Evolutionary conservation across 345 rosid species (phyloP).

Genomic region (Euclidium syriacum): DNA sequence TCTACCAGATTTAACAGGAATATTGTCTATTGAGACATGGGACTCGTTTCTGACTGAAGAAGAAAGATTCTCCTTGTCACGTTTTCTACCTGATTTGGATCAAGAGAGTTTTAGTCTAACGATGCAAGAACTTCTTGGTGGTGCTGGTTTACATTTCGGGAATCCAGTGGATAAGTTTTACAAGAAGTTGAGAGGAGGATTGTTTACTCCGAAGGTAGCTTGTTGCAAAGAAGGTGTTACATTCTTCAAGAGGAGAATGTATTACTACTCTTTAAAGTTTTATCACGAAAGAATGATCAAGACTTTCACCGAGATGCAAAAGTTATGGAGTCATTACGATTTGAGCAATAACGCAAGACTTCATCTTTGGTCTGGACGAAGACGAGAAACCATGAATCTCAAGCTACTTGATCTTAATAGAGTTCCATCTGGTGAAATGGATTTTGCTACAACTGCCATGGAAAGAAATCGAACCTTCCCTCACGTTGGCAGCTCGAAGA

Average conservation of each 20-base stretch:
- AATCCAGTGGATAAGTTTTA: slow-evolving; percentile 54
- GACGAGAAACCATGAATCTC: slow-evolving; percentile 28
- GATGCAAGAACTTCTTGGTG: slow-evolving; percentile 56
- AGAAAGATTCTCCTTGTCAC: slow-evolving; percentile 50
- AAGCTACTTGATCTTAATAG: slow-evolving; percentile 52
- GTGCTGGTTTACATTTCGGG: slow-evolving; percentile 49
- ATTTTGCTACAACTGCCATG: slow-evolving; percentile 23
- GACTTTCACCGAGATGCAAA: slow-evolving; percentile 42
- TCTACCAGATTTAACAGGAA: slow-evolving; percentile 51
- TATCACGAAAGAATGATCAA: slow-evolving; percentile 46
- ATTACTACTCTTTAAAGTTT: slow-evolving; percentile 44
- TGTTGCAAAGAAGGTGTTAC: slow-evolving; percentile 37
- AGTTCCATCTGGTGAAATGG: slow-evolving; percentile 33
- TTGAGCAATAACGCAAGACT: slow-evolving; percentile 36
- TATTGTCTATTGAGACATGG: slow-evolving; percentile 60
- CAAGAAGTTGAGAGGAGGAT: slow-evolving; percentile 55
- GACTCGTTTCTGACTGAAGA: slow-evolving; percentile 56
- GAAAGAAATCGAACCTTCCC: slow-evolving; percentile 21
- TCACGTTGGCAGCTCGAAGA: slow-evolving; percentile 34
- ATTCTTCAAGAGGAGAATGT: slow-evolving; percentile 37
- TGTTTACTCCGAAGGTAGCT: slow-evolving; percentile 47
- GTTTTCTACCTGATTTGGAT: slow-evolving; percentile 69
- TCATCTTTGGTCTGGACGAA: slow-evolving; percentile 41
- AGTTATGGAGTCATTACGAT: slow-evolving; percentile 38
- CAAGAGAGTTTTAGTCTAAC: slow-evolving; percentile 44